These are phyloP conservation scores for Juglanconis juglandina DNA, from an alignment of 2,329 filamentous ascomycete genomes.

Conservation along the genomic window DNA sequence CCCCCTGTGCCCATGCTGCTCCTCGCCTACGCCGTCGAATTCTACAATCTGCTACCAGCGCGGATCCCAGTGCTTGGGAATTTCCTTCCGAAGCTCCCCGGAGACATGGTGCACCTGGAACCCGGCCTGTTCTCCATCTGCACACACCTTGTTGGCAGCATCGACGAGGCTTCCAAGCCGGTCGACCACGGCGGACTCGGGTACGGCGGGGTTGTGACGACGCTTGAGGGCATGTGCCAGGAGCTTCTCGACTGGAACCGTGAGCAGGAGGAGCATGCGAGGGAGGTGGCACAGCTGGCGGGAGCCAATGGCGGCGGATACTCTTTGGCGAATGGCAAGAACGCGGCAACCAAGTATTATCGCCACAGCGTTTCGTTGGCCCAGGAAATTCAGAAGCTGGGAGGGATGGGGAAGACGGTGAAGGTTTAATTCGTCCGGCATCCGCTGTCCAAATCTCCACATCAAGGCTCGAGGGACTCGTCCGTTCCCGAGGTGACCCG, in stretches of 20 bases:
- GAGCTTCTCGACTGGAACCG: conserved; percentile 41
- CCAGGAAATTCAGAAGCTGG: conserved; percentile 33
- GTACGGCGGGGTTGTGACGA: conserved; percentile 36
- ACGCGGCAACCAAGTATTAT: conserved; percentile 27
- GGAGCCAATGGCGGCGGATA: background rate
- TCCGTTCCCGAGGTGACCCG: background rate
- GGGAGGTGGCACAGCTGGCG: background rate
- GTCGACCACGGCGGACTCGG: conserved; percentile 36
- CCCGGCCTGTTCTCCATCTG: conserved; percentile 39
- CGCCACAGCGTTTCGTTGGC: conserved; percentile 37
- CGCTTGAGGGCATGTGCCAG: conserved; percentile 37
- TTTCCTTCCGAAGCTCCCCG: conserved; percentile 30
- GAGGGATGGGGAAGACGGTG: conserved; percentile 2
- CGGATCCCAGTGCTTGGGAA: conserved; percentile 25
- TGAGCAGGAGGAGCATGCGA: conserved; percentile 28
- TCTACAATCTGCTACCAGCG: conserved; percentile 31
- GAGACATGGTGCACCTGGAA: conserved; percentile 35
- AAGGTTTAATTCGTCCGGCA: background rate
- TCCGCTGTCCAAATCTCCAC: too few relatives aligned
- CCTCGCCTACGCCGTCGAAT: conserved; percentile 34
- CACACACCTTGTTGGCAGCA: conserved; percentile 36
- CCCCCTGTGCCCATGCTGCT: conserved; percentile 34
- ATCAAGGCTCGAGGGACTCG: background rate
- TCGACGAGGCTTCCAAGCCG: conserved; percentile 29
- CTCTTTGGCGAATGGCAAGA: conserved; percentile 1